phyloP scores from a whole-genome alignment of 768 basidiomycete species.

The Filobasidium wieringae region DNA sequence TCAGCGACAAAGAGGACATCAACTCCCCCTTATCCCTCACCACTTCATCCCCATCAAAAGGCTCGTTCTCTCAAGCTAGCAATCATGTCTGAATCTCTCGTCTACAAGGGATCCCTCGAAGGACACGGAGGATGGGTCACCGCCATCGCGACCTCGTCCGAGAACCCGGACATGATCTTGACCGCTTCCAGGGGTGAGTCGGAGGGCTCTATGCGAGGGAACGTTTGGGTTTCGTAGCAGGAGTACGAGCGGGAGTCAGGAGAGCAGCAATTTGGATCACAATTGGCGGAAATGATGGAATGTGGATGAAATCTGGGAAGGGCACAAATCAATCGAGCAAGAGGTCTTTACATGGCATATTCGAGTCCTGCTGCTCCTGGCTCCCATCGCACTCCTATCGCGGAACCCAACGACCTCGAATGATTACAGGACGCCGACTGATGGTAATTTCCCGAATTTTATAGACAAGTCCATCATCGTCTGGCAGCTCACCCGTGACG shows the following conservation, averaged over 20 bases:
- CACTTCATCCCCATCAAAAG: no score
- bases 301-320: no score
- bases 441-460: not conserved
- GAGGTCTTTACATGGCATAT: no score
- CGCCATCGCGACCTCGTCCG: conserved; percentile 92
- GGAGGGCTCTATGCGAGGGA: not conserved
- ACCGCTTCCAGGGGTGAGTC: conserved; percentile 86
- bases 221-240: not conserved
- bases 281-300: no score
- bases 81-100: conserved; percentile 67
- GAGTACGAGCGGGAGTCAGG: no score
- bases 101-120: conserved; percentile 79
- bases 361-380: not conserved
- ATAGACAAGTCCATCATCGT: conserved; percentile 99
- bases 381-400: not conserved
- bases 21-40: not conserved
- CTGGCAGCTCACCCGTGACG: conserved; percentile 86
- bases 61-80: no score
- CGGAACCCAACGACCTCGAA: not conserved
- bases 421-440: not conserved
- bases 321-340: not conserved
- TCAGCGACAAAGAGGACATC: not conserved
- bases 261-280: no score
- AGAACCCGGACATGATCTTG: conserved; percentile 98
- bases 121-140: conserved; percentile 98